Base-by-base conservation (phyloP, 345 rosid species). In the Populus davidiana region DNA sequence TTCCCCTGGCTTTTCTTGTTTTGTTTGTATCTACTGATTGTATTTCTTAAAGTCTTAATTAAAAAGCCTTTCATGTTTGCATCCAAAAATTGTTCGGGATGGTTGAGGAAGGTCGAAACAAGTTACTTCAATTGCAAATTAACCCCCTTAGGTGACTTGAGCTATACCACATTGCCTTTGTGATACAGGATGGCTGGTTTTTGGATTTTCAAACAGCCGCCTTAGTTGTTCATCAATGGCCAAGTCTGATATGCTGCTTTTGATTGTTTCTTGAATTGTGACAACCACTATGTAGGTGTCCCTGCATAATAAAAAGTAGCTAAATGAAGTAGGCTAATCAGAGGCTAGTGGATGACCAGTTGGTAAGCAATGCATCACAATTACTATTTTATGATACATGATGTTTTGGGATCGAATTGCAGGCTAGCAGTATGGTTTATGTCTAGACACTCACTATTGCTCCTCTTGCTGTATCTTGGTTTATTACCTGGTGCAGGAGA, bases 1-100 rank as follows among this genome's bases (percentile, higher is more conserved):
- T 77, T 64, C 73, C 80, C 35, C 75, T 59, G 66, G 6, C 61
- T 68, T 56, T 49, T 63, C 27, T 21, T 71, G 61, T 47, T 71
- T 10, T 72, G 2, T 38, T n/a, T 73, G 59, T 66, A 31, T 0
- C 29, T 23, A 23, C 25, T n/a, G 64, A 59, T n/a, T 59, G 64
- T 9, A 23, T 59, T 59, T 59, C 64, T 25, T 23, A 3, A 23
- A 59, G 29, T 23, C 64, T 23, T 59, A 23, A 59, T 8, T 59
- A 25, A 59, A 59, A 59, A 23, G 29, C 64, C 23, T 23, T 9
- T 25, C 16, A n/a, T 10, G 29, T n/a, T 56, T 56, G 62, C 27
- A n/a, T 23, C 62, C 62, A 8, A 56, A 8, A 0, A 2, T 8
- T 3, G 1, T n/a, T 56, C n/a, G 64, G 27, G 64, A 59, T 59